These are phyloP conservation scores for Ottelia alismoides DNA, from an alignment of 106 monocot genomes.

Conservation along the genomic window DNA sequence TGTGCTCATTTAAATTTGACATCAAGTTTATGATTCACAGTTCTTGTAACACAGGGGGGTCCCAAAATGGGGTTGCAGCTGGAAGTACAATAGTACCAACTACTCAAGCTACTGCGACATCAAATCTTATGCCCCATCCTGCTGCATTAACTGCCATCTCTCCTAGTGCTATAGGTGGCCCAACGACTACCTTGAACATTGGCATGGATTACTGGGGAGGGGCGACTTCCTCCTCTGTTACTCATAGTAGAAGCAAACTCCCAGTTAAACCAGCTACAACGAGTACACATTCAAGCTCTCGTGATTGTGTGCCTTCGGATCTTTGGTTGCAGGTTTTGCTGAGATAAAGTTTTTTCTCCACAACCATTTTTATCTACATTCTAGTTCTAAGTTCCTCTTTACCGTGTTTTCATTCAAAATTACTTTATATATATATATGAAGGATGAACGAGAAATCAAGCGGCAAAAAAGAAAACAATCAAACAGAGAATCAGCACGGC, in stretches of 20 bases:
- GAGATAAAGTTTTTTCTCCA: too few relatives aligned
- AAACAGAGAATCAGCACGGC: constrained; percentile 54
- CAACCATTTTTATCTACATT: too few relatives aligned
- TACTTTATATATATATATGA: too few relatives aligned
- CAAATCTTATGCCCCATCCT: constrained; percentile 9
- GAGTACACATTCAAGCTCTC: not conserved
- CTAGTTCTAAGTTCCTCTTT: too few relatives aligned
- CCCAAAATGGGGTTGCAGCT: constrained; percentile 4
- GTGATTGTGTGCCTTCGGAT: constrained; percentile 19
- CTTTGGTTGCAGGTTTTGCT: constrained; percentile 28
- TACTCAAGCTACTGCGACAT: not conserved
- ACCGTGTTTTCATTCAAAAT: too few relatives aligned
- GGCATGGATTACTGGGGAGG: constrained; percentile 39
- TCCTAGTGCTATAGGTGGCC: constrained; percentile 19
- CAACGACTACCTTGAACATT: constrained; percentile 32
- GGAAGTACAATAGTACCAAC: not conserved
- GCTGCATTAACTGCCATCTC: constrained; percentile 17
- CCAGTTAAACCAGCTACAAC: constrained; percentile 11
- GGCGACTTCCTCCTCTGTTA: constrained; percentile 6
- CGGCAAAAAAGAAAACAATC: constrained; percentile 48
- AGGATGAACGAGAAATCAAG: constrained; percentile 55
- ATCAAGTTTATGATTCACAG: too few relatives aligned
- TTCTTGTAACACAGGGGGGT: too few relatives aligned
- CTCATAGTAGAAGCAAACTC: constrained; percentile 17
- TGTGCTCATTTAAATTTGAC: too few relatives aligned